Evolutionary conservation across 2,329 filamentous ascomycete genomes (phyloP).

Genomic region (Fusarium nurragi): DNA sequence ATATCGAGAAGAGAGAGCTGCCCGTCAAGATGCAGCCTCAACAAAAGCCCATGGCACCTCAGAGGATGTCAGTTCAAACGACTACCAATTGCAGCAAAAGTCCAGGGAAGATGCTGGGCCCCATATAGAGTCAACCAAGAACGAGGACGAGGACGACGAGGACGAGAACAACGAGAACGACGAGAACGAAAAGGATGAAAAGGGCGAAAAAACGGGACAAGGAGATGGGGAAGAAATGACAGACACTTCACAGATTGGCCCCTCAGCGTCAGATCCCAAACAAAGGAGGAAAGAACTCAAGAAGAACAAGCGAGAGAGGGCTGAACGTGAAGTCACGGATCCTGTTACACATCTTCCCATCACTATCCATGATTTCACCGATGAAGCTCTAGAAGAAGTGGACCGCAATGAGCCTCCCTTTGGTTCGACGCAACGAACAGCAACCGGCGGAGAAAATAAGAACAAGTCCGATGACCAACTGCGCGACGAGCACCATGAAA

Average conservation of each 20-base stretch:
- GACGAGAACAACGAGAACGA: slow-evolving; percentile 6
- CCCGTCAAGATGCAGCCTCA: slow-evolving; percentile 53
- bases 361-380: slow-evolving; percentile 73
- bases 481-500: slow-evolving; percentile 47
- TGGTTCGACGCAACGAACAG: slow-evolving; percentile 50
- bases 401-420: slow-evolving; percentile 47
- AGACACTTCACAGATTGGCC: slow-evolving; percentile 51
- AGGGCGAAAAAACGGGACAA: not conserved
- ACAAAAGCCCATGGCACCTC: not conserved
- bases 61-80: slow-evolving; percentile 5
- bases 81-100: slow-evolving; percentile 25
- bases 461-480: slow-evolving; percentile 54
- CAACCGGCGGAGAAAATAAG: slow-evolving; percentile 51
- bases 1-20: slow-evolving; percentile 58
- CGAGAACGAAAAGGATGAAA: slow-evolving; percentile 13
- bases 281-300: slow-evolving; percentile 61
- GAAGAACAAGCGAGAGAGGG: slow-evolving; percentile 55
- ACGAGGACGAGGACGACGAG: slow-evolving; percentile 12
- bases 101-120: slow-evolving; percentile 20
- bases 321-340: slow-evolving; percentile 73
- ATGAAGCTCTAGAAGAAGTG: slow-evolving; percentile 62
- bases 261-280: slow-evolving; percentile 54
- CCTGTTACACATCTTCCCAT: slow-evolving; percentile 77
- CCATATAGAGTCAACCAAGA: slow-evolving; percentile 20
- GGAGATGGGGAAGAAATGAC: slow-evolving; percentile 32